Percentiles rank a stretch among this genome's conserved stretches.
phyloP scores from a whole-genome alignment of 208 protist species.

The Leishmania amazonensis region DNA sequence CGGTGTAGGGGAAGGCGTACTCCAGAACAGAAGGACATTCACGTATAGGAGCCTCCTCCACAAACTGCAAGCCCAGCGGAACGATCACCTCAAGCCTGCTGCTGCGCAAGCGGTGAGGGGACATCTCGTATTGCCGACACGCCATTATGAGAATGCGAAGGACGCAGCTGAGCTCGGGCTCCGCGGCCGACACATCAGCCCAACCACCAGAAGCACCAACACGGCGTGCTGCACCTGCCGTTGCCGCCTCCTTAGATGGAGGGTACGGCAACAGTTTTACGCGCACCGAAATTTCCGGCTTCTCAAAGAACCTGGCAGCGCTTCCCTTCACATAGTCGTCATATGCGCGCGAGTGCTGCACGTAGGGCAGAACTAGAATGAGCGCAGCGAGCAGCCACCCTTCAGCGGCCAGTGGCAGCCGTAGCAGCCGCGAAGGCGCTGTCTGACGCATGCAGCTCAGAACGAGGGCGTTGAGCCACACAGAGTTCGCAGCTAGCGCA shows the following conservation, averaged over 20 bases:
- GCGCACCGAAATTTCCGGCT: background rate
- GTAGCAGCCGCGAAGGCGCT: background rate
- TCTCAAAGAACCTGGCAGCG: background rate
- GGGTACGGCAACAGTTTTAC: background rate
- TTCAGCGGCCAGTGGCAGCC: background rate
- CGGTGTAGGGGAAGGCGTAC: conserved; percentile 4
- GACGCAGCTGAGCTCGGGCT: conserved; percentile 8
- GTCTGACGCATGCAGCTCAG: conserved; percentile 4
- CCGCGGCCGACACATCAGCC: background rate
- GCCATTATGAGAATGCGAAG: conserved; percentile 6
- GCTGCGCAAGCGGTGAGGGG: background rate
- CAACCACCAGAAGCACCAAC: background rate
- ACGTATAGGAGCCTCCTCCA: background rate
- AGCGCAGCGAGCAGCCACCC: conserved; percentile 13
- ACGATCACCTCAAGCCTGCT: background rate
- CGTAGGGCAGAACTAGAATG: background rate
- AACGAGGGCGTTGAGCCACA: background rate
- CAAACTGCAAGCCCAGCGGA: conserved; percentile 1
- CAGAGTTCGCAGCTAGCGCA: conserved; percentile 1
- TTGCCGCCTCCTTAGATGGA: conserved; percentile 1
- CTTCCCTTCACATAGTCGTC: background rate
- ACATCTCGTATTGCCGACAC: conserved; percentile 9
- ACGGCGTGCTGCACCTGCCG: background rate
- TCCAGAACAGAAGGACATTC: background rate
- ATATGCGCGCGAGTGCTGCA: background rate